A percentile compares a stretch with the other conserved stretches of the same genome.
These are phyloP conservation scores for Penicillium argentinense DNA, from an alignment of 495 filamentous ascomycete species.

Conservation along the genomic window DNA sequence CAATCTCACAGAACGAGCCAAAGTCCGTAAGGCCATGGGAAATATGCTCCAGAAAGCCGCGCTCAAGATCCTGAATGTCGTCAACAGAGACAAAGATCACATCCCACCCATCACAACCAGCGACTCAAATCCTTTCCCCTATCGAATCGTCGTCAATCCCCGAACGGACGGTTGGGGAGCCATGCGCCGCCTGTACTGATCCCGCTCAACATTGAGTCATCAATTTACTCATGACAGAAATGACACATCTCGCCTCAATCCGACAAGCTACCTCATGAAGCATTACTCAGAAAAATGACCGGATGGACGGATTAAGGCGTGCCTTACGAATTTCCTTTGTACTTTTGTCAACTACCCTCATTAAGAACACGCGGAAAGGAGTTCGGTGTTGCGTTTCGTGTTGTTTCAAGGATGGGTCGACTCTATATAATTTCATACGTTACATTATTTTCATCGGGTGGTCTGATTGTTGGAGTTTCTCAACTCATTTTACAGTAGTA, in stretches of 20 bases:
- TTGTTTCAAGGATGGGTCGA: background rate
- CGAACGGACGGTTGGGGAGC: conserved; percentile 79
- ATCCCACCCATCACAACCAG: conserved; percentile 95
- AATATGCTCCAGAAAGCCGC: conserved; percentile 80
- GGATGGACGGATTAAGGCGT: no score
- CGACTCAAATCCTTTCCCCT: conserved; percentile 92
- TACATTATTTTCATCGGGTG: no score
- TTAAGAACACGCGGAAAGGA: no score
- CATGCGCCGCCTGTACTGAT: conserved; percentile 70
- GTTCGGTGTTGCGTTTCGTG: no score
- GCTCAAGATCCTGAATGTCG: conserved; percentile 81
- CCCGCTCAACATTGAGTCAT: background rate
- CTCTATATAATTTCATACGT: no score
- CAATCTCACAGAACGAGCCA: conserved; percentile 64
- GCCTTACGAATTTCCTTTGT: background rate
- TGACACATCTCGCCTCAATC: no score
- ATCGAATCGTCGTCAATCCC: conserved; percentile 83
- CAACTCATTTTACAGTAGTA: no score
- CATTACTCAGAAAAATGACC: no score
- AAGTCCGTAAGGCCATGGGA: conserved; percentile 85
- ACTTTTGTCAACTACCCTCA: no score
- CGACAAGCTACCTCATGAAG: no score
- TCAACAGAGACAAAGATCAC: conserved; percentile 89
- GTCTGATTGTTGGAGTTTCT: no score
- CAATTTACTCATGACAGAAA: background rate